phyloP scores from a whole-genome alignment of 495 filamentous ascomycete genomes.

The Penicillium pulvis region DNA sequence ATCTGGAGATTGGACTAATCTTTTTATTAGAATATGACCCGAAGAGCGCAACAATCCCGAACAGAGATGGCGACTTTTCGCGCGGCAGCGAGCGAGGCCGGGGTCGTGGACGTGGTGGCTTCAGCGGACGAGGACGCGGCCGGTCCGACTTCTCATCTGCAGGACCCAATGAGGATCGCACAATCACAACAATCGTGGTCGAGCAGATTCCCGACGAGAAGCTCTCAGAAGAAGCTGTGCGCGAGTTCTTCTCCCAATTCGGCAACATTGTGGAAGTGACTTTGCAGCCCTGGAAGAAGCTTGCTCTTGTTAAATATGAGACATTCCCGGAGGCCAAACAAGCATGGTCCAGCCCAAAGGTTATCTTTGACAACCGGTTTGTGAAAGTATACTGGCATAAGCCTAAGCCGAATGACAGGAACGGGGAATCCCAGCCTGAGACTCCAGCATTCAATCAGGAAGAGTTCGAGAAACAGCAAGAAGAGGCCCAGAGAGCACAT shows the following conservation, averaged over 20 bases:
- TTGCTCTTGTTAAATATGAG: conserved; percentile 82
- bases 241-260: conserved; percentile 82
- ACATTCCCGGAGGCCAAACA: conserved; percentile 71
- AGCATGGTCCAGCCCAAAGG: conserved; percentile 88
- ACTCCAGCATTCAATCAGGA: conserved; percentile 66
- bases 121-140: conserved; percentile 52
- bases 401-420: conserved; percentile 50
- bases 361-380: conserved; percentile 95
- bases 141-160: conserved; percentile 73
- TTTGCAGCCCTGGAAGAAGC: conserved; percentile 73
- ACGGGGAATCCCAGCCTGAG: conserved; percentile 31
- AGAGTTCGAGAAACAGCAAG: conserved; percentile 73
- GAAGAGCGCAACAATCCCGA: conserved; percentile 55
- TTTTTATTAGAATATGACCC: conserved; percentile 80
- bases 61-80: conserved; percentile 23
- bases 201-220: conserved; percentile 92
- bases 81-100: conserved; percentile 49
- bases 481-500: conserved; percentile 75
- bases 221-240: conserved; percentile 71
- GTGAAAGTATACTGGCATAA: conserved; percentile 98
- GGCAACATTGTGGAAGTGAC: conserved; percentile 72
- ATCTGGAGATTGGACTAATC: conserved; percentile 10
- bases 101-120: conserved; percentile 51
- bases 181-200: conserved; percentile 80
- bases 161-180: conserved; percentile 73